Base-by-base conservation (phyloP, 805 yeast genomes). In the Kodamaea leandrae region DNA sequence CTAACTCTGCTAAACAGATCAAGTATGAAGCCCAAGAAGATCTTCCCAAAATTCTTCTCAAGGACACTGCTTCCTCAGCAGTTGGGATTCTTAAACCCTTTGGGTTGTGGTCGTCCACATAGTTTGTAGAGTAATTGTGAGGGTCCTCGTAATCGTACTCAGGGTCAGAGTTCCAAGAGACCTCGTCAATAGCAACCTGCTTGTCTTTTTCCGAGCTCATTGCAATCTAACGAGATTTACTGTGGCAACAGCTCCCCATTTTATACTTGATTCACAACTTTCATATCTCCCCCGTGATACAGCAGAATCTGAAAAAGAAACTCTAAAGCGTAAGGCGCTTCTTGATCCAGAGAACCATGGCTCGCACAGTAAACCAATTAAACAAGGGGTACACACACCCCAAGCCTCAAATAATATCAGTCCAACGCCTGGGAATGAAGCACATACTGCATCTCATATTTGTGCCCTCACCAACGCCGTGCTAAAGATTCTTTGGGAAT, bases 1-100 rank as follows among this genome's bases (percentile, higher is more conserved):
- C 77, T 49, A 76, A 71, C 50, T 76, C 81, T 32, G 44, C 42
- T 13, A 46, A 42, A 43, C 61, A 78, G 43, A 81, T 72, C 40
- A 78, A 60, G 60, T 77, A 78, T 27, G 74, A 60, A 21, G 69
- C 65, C 42, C 63, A 63, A 10, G 79, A 75, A 37, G 80, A 74
- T 21, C 64, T 55, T 26, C 81, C 83, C 15, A 68, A 54, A 8
- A 68, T 51, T 44, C 64, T 60, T 50, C 69, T 55, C 23, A 65
- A 55, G 16, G 58, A 45, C 4, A 20, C 32, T 2, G 49, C 27
- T 40, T 65, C 71, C 6, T 40, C 44, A 4, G 44, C 39, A n/a
- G 68, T 61, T 8, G 70, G 69, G 16, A 45, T 39, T 44, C 71
- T 54, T 43, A 64, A 60, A n/a, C 71, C 71, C 37, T 44, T 54